phyloP scores from a whole-genome alignment of 441 rosid species.

The Geranium incanum region DNA sequence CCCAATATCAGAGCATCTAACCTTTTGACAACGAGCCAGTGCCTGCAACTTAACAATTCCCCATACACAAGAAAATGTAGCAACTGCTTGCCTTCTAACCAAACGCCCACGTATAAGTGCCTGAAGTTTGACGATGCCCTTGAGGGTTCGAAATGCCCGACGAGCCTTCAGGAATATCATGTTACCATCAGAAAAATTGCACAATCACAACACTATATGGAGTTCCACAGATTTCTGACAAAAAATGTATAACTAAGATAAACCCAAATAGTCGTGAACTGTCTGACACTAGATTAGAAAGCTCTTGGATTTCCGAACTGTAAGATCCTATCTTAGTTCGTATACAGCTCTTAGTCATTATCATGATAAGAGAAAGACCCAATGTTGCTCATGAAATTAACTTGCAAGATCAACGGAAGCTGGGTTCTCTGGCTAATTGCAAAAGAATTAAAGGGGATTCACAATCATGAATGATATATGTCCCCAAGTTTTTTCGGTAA shows the following conservation, averaged over 20 bases:
- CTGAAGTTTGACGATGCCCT: conserved; percentile 49
- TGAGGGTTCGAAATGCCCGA: conserved; percentile 46
- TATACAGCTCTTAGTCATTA: too few relatives aligned
- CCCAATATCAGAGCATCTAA: conserved; percentile 38
- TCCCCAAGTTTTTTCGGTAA: too few relatives aligned
- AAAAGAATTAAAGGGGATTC: too few relatives aligned
- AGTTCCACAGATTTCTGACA: not conserved
- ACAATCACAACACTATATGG: not conserved
- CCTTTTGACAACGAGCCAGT: conserved; percentile 43
- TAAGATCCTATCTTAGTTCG: too few relatives aligned
- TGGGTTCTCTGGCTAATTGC: too few relatives aligned
- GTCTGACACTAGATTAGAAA: not conserved
- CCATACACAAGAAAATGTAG: conserved; percentile 47
- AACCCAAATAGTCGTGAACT: not conserved
- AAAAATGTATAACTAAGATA: not conserved
- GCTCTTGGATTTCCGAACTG: not conserved
- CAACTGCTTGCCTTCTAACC: conserved; percentile 66
- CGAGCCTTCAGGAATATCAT: conserved; percentile 45
- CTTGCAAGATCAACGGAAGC: too few relatives aligned
- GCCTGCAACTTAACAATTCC: conserved; percentile 53
- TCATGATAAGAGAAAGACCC: too few relatives aligned
- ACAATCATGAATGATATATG: too few relatives aligned
- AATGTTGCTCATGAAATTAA: too few relatives aligned
- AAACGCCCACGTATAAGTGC: conserved; percentile 59
- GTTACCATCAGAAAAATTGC: conserved; percentile 25